These are phyloP conservation scores for Scopulariopsis brevicaulis DNA, from an alignment of 2,329 filamentous ascomycete species.

Conservation along the genomic window DNA sequence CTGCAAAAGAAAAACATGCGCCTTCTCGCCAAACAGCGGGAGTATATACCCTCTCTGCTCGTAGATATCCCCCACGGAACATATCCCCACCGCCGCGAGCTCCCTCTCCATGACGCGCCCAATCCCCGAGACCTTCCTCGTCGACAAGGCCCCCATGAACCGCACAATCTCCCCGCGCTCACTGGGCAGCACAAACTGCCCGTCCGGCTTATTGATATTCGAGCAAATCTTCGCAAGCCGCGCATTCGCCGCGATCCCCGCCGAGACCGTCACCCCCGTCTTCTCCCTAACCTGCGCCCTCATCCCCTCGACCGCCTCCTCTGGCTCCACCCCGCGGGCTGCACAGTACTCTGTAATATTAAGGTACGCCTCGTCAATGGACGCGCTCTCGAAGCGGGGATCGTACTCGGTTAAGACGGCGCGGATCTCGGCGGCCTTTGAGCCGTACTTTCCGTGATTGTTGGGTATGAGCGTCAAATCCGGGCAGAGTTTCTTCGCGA, in stretches of 20 bases:
- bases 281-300: conserved; percentile 64
- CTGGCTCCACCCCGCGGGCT: conserved; percentile 56
- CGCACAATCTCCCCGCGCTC: conserved; percentile 66
- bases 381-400: conserved; percentile 80
- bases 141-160: conserved; percentile 77
- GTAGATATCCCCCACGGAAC: conserved; percentile 83
- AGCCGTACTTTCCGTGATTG: conserved; percentile 83
- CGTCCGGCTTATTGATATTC: conserved; percentile 94
- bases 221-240: conserved; percentile 92
- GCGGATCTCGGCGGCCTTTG: conserved; percentile 82
- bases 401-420: conserved; percentile 80
- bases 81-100: conserved; percentile 75
- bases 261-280: conserved; percentile 80
- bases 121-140: conserved; percentile 89
- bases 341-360: conserved; percentile 84
- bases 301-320: conserved; percentile 67
- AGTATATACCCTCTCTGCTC: conserved; percentile 60
- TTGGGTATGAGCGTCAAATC: conserved; percentile 70
- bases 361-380: conserved; percentile 91
- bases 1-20: conserved; percentile 73
- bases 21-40: conserved; percentile 82
- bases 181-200: conserved; percentile 67
- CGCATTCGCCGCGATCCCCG: conserved; percentile 87
- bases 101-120: conserved; percentile 89
- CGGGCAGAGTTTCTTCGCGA: conserved; percentile 89